These are phyloP conservation scores for Arctostaphylos glauca DNA, from an alignment of 148 eudicot genomes.

Conservation along the genomic window DNA sequence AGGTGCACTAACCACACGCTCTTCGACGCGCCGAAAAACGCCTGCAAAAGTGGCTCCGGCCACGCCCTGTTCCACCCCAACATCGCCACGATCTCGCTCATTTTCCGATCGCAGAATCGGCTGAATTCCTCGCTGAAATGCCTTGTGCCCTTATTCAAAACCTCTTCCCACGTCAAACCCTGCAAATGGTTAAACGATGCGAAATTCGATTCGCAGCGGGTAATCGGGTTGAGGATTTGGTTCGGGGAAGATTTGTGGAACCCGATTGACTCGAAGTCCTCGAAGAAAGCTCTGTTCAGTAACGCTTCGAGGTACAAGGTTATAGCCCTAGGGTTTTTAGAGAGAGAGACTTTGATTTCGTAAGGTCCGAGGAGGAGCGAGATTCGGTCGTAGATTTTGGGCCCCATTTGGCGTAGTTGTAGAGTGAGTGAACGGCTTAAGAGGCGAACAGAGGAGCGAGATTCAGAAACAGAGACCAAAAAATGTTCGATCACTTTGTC, in stretches of 20 bases:
- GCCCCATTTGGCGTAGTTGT: slow-evolving; percentile 63
- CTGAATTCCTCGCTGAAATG: slow-evolving; percentile 92
- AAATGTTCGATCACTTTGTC: slow-evolving; percentile 60
- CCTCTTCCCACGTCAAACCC: slow-evolving; percentile 80
- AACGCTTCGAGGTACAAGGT: slow-evolving; percentile 64
- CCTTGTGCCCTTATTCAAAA: slow-evolving; percentile 71
- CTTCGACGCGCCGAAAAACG: slow-evolving; percentile 83
- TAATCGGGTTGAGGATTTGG: slow-evolving; percentile 65
- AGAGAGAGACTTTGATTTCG: slow-evolving; percentile 55
- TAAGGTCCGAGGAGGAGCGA: slow-evolving; percentile 49
- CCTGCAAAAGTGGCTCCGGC: slow-evolving; percentile 86
- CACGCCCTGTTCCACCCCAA: slow-evolving; percentile 86
- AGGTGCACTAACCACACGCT: slow-evolving; percentile 83
- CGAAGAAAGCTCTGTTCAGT: slow-evolving; percentile 54
- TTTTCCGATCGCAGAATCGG: slow-evolving; percentile 79
- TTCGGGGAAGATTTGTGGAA: slow-evolving; percentile 36
- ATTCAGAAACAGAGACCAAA: slow-evolving; percentile 55
- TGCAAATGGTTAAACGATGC: slow-evolving; percentile 33
- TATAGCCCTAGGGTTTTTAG: slow-evolving; percentile 49
- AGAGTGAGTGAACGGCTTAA: slow-evolving; percentile 56
- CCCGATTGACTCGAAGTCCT: slow-evolving; percentile 69
- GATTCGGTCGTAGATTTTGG: slow-evolving; percentile 54
- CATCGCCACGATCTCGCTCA: slow-evolving; percentile 86
- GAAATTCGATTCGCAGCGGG: slow-evolving; percentile 54
- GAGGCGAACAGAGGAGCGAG: slow-evolving; percentile 54